phyloP scores from a whole-genome alignment of 768 basidiomycete genomes.

The Kwoniella pini region DNA sequence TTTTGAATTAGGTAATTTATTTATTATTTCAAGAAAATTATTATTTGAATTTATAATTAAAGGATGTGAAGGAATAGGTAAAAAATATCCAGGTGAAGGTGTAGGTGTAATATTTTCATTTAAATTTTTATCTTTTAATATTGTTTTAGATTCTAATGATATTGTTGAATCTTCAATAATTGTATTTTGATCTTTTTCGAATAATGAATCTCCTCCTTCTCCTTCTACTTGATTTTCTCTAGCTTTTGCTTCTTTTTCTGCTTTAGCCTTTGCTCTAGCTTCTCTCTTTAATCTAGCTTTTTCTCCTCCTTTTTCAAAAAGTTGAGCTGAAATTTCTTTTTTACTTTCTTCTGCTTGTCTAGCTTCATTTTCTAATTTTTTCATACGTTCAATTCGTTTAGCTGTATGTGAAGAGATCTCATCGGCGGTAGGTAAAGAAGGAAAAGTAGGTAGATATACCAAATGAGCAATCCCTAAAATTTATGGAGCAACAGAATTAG shows the following conservation, averaged over 20 bases:
- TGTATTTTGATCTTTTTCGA: not conserved
- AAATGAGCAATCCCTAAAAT: constrained; percentile 70
- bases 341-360: constrained; percentile 58
- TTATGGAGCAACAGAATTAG: not conserved
- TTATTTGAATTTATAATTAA: constrained; percentile 13
- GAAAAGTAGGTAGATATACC: constrained; percentile 64
- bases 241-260: constrained; percentile 27
- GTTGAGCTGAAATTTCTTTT: constrained; percentile 1
- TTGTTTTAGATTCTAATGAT: too few species aligned
- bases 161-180: too few species aligned
- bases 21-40: constrained; percentile 16
- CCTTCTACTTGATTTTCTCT: not conserved
- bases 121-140: not conserved
- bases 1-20: constrained; percentile 27
- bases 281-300: constrained; percentile 71
- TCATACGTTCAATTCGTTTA: constrained; percentile 27
- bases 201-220: constrained; percentile 5
- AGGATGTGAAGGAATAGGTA: constrained; percentile 37
- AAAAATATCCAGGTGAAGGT: constrained; percentile 28
- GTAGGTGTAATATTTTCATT: not conserved
- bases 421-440: constrained; percentile 62
- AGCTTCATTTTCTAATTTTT: constrained; percentile 58
- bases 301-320: constrained; percentile 58
- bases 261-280: constrained; percentile 55
- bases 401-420: constrained; percentile 43